phyloP scores from a whole-genome alignment of 2,329 filamentous ascomycete genomes.

The Ophiognomonia clavigignenti-juglandacearum region DNA sequence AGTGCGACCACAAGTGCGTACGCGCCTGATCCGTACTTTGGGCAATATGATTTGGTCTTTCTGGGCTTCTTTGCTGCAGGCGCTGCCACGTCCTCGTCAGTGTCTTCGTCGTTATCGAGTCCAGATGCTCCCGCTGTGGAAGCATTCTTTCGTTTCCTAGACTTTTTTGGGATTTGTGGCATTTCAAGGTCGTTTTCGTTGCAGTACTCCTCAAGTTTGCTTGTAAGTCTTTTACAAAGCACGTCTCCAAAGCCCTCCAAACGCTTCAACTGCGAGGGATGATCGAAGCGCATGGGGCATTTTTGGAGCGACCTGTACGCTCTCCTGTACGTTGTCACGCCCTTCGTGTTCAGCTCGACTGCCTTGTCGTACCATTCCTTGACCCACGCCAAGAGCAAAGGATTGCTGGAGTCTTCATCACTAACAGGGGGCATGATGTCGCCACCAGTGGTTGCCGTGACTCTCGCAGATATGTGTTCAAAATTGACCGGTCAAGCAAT shows the following conservation, averaged over 20 bases:
- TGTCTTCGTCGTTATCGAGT: conserved; percentile 23
- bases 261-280: conserved; percentile 68
- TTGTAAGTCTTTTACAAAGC: conserved; percentile 64
- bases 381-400: conserved; percentile 67
- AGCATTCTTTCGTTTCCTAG: conserved; percentile 32
- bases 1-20: conserved; percentile 70
- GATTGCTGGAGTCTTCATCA: conserved; percentile 55
- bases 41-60: conserved; percentile 65
- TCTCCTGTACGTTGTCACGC: conserved; percentile 65
- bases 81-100: conserved; percentile 30
- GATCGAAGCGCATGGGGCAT: conserved; percentile 65
- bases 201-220: conserved; percentile 56
- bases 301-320: conserved; percentile 73
- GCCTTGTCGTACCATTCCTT: conserved; percentile 73
- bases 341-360: conserved; percentile 64
- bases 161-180: conserved; percentile 50
- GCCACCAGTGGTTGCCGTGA: not conserved
- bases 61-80: conserved; percentile 51
- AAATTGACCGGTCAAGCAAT: not conserved
- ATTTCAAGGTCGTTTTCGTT: conserved; percentile 62
- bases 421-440: conserved; percentile 6
- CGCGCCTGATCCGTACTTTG: conserved; percentile 64
- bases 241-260: conserved; percentile 72
- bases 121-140: conserved; percentile 22
- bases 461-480: not conserved